Conservation (phyloP, 2,329 filamentous ascomycete genomes). For the Calcarisporium arbuscula region DNA sequence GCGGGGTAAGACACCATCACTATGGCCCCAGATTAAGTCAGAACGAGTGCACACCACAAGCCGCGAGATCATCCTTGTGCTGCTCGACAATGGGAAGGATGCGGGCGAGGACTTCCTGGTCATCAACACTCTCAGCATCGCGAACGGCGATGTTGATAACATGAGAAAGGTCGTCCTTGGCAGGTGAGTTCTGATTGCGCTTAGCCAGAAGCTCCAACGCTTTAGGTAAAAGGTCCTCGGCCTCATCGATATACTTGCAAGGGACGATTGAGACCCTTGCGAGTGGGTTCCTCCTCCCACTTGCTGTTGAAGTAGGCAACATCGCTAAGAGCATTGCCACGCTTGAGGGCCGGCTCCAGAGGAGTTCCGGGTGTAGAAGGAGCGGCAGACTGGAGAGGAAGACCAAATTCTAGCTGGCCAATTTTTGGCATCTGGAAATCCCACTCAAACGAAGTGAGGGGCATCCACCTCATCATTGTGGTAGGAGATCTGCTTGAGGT, state of each 20-base stretch:
- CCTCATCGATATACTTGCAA: slow-evolving; percentile 88
- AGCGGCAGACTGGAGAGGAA: slow-evolving; percentile 70
- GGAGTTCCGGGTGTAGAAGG: slow-evolving; percentile 82
- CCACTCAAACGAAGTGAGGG: slow-evolving; percentile 81
- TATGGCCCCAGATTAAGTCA: slow-evolving; percentile 93
- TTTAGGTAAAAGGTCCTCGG: slow-evolving; percentile 77
- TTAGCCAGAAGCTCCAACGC: slow-evolving; percentile 78
- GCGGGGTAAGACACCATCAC: slow-evolving; percentile 89
- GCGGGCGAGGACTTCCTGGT: slow-evolving; percentile 71
- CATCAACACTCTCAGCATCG: slow-evolving; percentile 77
- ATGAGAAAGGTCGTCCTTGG: slow-evolving; percentile 68
- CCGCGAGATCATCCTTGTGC: slow-evolving; percentile 76
- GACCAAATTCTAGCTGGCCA: slow-evolving; percentile 82
- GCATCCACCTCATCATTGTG: slow-evolving; percentile 65
- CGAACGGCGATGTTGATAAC: slow-evolving; percentile 90
- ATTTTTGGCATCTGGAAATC: slow-evolving; percentile 94
- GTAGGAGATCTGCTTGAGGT: slow-evolving; percentile 84
- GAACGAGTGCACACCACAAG: slow-evolving; percentile 79
- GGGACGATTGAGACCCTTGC: slow-evolving; percentile 94
- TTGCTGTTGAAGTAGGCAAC: slow-evolving; percentile 81
- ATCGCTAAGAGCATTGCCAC: slow-evolving; percentile 92
- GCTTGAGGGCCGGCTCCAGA: slow-evolving; percentile 54
- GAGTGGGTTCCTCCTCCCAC: slow-evolving; percentile 66
- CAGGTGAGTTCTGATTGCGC: slow-evolving; percentile 30
- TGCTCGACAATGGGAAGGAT: slow-evolving; percentile 71